These are phyloP conservation scores for Boletus holoroseus DNA, from an alignment of 1,284 basidiomycete genomes.

Conservation along the genomic window DNA sequence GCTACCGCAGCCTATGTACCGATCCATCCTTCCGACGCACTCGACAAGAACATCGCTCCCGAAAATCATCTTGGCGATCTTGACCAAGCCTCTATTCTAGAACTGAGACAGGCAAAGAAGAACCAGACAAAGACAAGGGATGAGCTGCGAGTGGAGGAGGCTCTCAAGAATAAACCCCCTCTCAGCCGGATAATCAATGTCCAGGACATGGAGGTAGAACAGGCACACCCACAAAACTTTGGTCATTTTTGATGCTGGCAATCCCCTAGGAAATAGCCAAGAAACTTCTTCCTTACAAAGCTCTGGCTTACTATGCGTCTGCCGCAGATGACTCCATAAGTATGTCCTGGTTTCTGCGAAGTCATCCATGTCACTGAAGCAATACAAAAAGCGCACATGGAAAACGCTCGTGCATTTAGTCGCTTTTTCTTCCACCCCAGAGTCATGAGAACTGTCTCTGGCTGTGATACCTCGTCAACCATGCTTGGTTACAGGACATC, in stretches of 20 bases:
- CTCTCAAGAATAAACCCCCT: constrained; percentile 56
- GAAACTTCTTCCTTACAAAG: constrained; percentile 65
- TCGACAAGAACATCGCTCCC: constrained; percentile 61
- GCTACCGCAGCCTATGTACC: constrained; percentile 69
- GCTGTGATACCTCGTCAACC: constrained; percentile 69
- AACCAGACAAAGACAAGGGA: constrained; percentile 58
- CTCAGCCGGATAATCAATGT: constrained; percentile 66
- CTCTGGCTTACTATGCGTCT: constrained; percentile 77
- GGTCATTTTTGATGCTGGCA: not conserved
- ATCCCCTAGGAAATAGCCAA: constrained; percentile 50
- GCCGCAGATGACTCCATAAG: constrained; percentile 79
- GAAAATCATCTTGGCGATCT: constrained; percentile 71
- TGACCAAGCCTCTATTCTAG: constrained; percentile 46
- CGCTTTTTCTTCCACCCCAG: constrained; percentile 81
- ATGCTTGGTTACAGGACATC: constrained; percentile 72
- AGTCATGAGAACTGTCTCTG: constrained; percentile 65
- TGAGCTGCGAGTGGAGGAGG: constrained; percentile 61
- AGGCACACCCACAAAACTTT: not conserved
- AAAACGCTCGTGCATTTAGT: constrained; percentile 71
- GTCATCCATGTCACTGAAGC: constrained; percentile 2
- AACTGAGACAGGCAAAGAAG: constrained; percentile 38
- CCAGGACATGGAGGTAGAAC: constrained; percentile 67
- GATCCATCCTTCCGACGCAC: constrained; percentile 67
- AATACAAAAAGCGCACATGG: constrained; percentile 43
- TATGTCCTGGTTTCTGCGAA: constrained; percentile 36